phyloP scores from a whole-genome alignment of 2,329 filamentous ascomycete genomes.

The Calonectria naviculata region DNA sequence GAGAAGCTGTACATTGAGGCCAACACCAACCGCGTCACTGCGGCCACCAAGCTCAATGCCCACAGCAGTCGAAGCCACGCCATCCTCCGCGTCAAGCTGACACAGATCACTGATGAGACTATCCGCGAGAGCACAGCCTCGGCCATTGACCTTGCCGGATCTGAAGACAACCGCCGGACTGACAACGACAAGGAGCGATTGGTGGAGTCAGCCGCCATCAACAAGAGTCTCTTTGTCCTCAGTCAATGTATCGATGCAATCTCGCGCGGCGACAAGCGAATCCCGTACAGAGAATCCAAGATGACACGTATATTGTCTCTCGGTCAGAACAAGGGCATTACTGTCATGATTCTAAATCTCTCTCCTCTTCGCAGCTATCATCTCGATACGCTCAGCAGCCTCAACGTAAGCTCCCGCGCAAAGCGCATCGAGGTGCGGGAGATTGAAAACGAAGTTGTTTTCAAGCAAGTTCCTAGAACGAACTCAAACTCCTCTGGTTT shows the following conservation, averaged over 20 bases:
- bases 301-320: conserved; percentile 95
- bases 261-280: conserved; percentile 76
- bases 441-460: conserved; percentile 94
- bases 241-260: conserved; percentile 98
- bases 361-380: conserved; percentile 94
- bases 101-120: conserved; percentile 76
- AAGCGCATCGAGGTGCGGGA: conserved; percentile 97
- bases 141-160: conserved; percentile 94
- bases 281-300: conserved; percentile 95
- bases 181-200: conserved; percentile 93
- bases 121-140: conserved; percentile 85
- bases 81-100: conserved; percentile 89
- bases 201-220: conserved; percentile 96
- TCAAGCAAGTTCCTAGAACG: conserved; percentile 77
- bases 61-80: conserved; percentile 92
- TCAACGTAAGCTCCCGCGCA: conserved; percentile 94
- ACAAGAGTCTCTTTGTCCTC: conserved; percentile 95
- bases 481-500: conserved; percentile 50
- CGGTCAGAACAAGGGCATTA: conserved; percentile 94
- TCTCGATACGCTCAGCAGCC: conserved; percentile 89
- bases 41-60: conserved; percentile 91
- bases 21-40: conserved; percentile 90
- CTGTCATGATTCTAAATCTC: conserved; percentile 96
- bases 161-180: conserved; percentile 93
- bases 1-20: conserved; percentile 91